Conservation (phyloP, 352 stramenopile species). For the Phytophthora constricta region DNA sequence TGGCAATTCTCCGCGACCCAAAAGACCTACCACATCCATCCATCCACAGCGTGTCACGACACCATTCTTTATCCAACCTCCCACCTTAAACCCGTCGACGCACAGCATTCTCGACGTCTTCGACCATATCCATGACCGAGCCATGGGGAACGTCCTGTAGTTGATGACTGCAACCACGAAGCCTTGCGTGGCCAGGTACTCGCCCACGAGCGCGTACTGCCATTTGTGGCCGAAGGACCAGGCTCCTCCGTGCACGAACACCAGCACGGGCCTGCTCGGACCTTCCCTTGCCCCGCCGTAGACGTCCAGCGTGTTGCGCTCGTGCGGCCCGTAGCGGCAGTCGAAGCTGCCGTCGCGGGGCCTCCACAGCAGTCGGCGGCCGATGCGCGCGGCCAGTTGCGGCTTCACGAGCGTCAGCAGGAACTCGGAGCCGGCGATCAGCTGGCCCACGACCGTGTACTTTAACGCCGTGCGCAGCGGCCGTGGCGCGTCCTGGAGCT, state of each 20-base stretch:
- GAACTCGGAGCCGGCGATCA: slow-evolving; percentile 62
- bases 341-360: slow-evolving; percentile 33
- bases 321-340: slow-evolving; percentile 53
- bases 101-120: slow-evolving; percentile 85
- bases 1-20: slow-evolving; percentile 63
- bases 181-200: slow-evolving; percentile 59
- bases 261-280: slow-evolving; percentile 66
- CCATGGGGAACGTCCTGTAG: slow-evolving; percentile 91
- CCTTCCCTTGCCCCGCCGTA: slow-evolving; percentile 45
- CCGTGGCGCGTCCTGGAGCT: slow-evolving; percentile 26
- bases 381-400: slow-evolving; percentile 49
- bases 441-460: slow-evolving; percentile 56
- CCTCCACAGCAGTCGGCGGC: slow-evolving; percentile 50
- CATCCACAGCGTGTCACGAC: neutral
- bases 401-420: slow-evolving; percentile 66
- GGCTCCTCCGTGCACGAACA: slow-evolving; percentile 93
- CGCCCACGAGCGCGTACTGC: slow-evolving; percentile 75
- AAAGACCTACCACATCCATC: slow-evolving; percentile 40
- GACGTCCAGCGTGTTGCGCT: slow-evolving; percentile 66
- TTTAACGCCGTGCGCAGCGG: slow-evolving; percentile 31
- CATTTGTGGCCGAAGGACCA: slow-evolving; percentile 85
- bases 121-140: slow-evolving; percentile 86
- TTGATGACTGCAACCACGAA: slow-evolving; percentile 90
- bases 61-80: neutral
- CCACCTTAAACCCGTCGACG: slow-evolving; percentile 4